A percentile compares a stretch with the other conserved stretches of the same genome.
Conservation (phyloP, 208 protist genomes). For the Acanthamoeba castellanii region DNA sequence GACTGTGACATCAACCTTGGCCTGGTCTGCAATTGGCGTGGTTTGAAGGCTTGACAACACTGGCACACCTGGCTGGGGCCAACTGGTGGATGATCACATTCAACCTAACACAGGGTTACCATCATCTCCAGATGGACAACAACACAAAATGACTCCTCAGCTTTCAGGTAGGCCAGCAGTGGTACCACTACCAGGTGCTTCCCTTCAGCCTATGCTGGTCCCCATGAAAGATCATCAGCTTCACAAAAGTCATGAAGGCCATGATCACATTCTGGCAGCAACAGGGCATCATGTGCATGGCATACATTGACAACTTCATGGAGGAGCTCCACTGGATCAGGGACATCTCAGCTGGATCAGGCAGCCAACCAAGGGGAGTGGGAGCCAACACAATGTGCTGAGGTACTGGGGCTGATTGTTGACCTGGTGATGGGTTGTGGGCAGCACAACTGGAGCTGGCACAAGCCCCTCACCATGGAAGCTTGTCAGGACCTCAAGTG, state of each 20-base stretch:
- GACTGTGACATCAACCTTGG: no score
- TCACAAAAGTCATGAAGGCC: background rate
- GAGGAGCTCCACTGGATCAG: background rate
- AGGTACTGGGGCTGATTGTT: background rate
- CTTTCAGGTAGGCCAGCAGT: background rate
- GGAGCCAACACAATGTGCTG: background rate
- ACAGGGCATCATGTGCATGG: background rate
- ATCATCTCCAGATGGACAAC: no score
- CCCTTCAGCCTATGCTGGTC: constrained; percentile 49
- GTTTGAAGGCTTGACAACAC: no score
- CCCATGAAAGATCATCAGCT: constrained; percentile 11
- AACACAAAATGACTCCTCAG: background rate
- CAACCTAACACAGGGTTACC: no score
- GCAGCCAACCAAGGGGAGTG: background rate
- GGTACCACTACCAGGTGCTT: background rate
- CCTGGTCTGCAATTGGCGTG: no score
- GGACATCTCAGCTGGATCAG: background rate
- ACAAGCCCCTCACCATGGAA: background rate
- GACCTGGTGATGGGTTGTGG: background rate
- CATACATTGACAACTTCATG: background rate
- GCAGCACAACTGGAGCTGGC: no score
- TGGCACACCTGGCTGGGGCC: no score
- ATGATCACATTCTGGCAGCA: background rate
- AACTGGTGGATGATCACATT: no score
- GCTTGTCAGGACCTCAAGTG: background rate